These are phyloP conservation scores for Pestalotiopsis sp. DNA, from an alignment of 2,329 filamentous ascomycete species.

Conservation along the genomic window DNA sequence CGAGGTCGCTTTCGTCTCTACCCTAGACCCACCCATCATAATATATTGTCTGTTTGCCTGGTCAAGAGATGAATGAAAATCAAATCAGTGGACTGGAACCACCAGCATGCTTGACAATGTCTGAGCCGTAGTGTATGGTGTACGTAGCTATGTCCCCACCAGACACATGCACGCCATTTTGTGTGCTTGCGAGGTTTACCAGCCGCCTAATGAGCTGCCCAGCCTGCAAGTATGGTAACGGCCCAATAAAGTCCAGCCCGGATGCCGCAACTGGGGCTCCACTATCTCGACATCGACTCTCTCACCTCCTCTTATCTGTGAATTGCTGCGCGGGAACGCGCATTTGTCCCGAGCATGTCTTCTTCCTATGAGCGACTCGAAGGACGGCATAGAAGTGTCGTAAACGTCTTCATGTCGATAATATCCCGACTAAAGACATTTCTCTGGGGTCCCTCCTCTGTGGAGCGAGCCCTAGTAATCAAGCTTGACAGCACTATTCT, in stretches of 20 bases:
- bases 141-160: not conserved
- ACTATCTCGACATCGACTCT: constrained; percentile 10
- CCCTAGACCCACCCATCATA: too few species aligned
- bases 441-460: constrained; percentile 18
- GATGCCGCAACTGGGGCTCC: constrained; percentile 2
- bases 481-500: constrained; percentile 44
- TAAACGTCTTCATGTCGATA: not conserved
- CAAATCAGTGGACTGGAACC: too few species aligned
- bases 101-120: too few species aligned
- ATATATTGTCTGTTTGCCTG: too few species aligned
- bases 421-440: constrained; percentile 1
- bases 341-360: not conserved
- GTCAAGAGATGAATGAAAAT: too few species aligned
- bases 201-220: not conserved
- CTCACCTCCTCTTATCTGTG: not conserved
- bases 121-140: not conserved
- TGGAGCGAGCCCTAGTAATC: constrained; percentile 32
- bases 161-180: not conserved
- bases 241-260: not conserved
- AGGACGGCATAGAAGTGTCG: not conserved
- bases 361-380: not conserved
- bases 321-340: not conserved
- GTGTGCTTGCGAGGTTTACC: not conserved
- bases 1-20: too few species aligned
- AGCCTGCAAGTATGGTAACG: not conserved